These are phyloP conservation scores for Gautieria morchelliformis DNA, from an alignment of 768 basidiomycete genomes.

Conservation along the genomic window DNA sequence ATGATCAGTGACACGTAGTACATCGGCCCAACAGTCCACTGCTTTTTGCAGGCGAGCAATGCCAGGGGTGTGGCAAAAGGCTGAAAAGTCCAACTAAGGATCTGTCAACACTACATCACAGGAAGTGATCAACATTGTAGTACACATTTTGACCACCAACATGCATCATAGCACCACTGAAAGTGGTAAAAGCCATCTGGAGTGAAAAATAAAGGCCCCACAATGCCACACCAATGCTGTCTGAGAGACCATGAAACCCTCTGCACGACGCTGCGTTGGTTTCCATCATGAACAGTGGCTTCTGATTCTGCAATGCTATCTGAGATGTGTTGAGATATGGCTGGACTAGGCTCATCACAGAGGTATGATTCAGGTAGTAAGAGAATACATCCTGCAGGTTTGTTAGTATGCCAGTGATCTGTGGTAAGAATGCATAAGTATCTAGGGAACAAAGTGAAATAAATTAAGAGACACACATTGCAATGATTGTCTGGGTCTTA, in stretches of 20 bases:
- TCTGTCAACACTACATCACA: constrained; percentile 26
- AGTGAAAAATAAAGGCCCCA: constrained; percentile 57
- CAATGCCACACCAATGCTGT: constrained; percentile 50
- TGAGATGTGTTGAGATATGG: constrained; percentile 41
- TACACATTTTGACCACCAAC: constrained; percentile 55
- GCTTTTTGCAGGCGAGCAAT: constrained; percentile 43
- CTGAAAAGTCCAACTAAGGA: constrained; percentile 6
- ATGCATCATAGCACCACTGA: constrained; percentile 40
- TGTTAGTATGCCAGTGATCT: constrained; percentile 22
- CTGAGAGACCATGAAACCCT: constrained; percentile 42
- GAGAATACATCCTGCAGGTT: constrained; percentile 18
- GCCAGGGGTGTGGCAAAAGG: constrained; percentile 35
- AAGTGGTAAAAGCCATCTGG: constrained; percentile 48
- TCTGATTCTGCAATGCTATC: constrained; percentile 29
- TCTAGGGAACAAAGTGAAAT: constrained; percentile 18
- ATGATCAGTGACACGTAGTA: constrained; percentile 68
- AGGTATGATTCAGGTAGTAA: constrained; percentile 49
- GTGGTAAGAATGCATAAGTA: constrained; percentile 31
- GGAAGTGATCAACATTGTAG: constrained; percentile 46
- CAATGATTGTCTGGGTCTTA: constrained; percentile 4
- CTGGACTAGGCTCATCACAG: constrained; percentile 37
- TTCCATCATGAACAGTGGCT: constrained; percentile 57
- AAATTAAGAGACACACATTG: not conserved
- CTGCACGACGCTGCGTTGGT: constrained; percentile 50
- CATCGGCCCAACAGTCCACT: constrained; percentile 68